Evolutionary conservation across 306 rosid species (phyloP).

Genomic region (Spatholobus suberectus): DNA sequence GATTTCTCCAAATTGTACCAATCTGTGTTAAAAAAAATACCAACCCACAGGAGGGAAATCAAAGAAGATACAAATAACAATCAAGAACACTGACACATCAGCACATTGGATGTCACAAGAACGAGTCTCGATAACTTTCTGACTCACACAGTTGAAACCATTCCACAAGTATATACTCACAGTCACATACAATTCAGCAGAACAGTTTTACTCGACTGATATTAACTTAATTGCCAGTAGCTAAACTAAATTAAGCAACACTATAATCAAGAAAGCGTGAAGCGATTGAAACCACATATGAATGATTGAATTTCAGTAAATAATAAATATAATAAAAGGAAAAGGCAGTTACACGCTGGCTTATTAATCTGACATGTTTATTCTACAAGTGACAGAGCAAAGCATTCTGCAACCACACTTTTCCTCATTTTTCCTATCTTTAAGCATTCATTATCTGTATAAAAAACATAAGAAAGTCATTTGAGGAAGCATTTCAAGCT

Average conservation of each 20-base stretch:
- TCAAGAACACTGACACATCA: neutral
- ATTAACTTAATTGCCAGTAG: neutral
- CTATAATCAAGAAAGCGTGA: too few relatives aligned
- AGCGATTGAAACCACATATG: neutral
- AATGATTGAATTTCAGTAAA: neutral
- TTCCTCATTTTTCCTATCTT: too few relatives aligned
- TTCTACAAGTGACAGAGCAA: too few relatives aligned
- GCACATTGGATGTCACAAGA: neutral
- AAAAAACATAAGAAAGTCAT: too few relatives aligned
- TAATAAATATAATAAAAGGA: neutral
- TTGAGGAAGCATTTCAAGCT: too few relatives aligned
- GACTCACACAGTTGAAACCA: neutral
- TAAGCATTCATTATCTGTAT: too few relatives aligned
- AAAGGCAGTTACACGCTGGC: slow-evolving; percentile 50
- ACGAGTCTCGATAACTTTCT: neutral
- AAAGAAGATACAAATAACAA: neutral
- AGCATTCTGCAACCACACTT: too few relatives aligned
- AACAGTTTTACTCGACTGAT: neutral
- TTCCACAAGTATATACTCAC: neutral
- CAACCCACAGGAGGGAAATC: slow-evolving; percentile 32
- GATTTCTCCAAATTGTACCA: slow-evolving; percentile 99
- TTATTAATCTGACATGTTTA: too few relatives aligned
- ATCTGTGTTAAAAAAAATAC: slow-evolving; percentile 57
- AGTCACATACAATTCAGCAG: neutral
- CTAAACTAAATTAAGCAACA: slow-evolving; percentile 5